Evolutionary conservation across 805 yeast genomes (phyloP).

Genomic region (Dipodascopsis tothii): DNA sequence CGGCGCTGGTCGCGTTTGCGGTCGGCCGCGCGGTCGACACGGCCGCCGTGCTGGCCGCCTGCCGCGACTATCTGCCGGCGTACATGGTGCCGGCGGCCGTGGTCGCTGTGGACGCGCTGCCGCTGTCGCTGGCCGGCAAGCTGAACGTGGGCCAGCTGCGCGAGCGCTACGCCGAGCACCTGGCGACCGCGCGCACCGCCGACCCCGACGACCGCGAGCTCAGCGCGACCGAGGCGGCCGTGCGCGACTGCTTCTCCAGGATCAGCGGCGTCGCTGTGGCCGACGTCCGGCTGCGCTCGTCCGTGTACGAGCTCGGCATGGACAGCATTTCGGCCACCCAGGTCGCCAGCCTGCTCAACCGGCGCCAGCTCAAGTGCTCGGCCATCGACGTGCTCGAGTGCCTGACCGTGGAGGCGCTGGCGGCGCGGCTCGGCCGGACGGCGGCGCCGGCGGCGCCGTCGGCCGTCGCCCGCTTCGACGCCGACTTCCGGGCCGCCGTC

Average conservation of each 20-base stretch:
- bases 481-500: neutral
- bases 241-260: constrained; percentile 7
- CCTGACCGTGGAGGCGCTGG: constrained; percentile 4
- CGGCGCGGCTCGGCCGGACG: neutral
- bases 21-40: neutral
- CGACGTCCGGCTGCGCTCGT: constrained; percentile 1
- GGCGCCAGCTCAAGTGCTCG: constrained; percentile 2
- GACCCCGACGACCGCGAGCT: neutral
- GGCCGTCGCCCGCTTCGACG: neutral
- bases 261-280: constrained; percentile 7
- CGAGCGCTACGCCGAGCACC: neutral
- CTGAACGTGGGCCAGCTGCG: constrained; percentile 4
- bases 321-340: constrained; percentile 25
- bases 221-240: neutral
- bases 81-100: constrained; percentile 23
- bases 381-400: constrained; percentile 10
- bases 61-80: constrained; percentile 16
- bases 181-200: neutral
- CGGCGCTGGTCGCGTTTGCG: constrained; percentile 14
- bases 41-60: constrained; percentile 1
- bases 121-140: constrained; percentile 24
- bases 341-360: constrained; percentile 6
- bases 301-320: constrained; percentile 23
- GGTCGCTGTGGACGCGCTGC: constrained; percentile 14
- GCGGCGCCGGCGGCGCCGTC: too few relatives aligned